Conservation (phyloP, 176 grass and related monocot genomes). For the Rhynchospora pubera region DNA sequence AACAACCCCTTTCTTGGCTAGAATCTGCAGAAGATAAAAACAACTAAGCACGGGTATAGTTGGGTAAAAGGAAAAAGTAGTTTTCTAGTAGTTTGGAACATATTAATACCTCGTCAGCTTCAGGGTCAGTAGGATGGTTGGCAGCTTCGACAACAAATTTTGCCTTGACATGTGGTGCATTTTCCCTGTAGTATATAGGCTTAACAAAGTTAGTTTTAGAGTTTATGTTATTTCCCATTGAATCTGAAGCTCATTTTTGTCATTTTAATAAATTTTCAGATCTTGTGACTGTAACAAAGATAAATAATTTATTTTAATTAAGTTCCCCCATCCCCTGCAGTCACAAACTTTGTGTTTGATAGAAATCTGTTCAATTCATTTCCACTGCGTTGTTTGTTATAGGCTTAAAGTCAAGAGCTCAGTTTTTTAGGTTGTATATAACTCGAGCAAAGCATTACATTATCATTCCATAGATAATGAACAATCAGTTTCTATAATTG, state of each 20-base stretch:
- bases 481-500: not conserved
- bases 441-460: not conserved
- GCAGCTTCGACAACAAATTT: slow-evolving; percentile 95
- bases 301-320: not conserved
- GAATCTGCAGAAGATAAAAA: slow-evolving; percentile 42
- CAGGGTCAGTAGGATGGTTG: slow-evolving; percentile 95
- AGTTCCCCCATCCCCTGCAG: not conserved
- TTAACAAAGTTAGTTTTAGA: not conserved
- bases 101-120: slow-evolving; percentile 78
- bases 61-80: not conserved
- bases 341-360: not conserved
- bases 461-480: not conserved
- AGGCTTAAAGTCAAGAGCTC: too few species aligned
- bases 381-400: too few species aligned
- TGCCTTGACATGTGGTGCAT: slow-evolving; percentile 81
- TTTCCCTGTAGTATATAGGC: slow-evolving; percentile 50
- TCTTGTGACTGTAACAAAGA: not conserved
- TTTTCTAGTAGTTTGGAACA: not conserved
- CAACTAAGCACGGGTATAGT: not conserved
- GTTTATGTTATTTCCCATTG: not conserved
- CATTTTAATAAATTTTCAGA: not conserved
- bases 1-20: slow-evolving; percentile 71
- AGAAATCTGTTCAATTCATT: too few species aligned
- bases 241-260: not conserved
- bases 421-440: too few species aligned